phyloP scores from a whole-genome alignment of 2,329 filamentous ascomycete genomes.

The Fusarium veterinarium region DNA sequence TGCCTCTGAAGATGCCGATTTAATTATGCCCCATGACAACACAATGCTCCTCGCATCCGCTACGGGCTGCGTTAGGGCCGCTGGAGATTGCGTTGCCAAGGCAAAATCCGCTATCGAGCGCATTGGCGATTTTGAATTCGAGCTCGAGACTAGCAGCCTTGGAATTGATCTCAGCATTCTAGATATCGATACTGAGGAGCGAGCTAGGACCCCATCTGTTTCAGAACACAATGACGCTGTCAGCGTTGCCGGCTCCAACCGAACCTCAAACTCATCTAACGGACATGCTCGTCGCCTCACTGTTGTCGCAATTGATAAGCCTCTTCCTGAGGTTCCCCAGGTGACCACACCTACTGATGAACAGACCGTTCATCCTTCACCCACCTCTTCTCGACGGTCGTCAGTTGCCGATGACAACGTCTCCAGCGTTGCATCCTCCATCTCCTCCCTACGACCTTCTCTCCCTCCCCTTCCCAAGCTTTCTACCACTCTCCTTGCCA shows the following conservation, averaged over 20 bases:
- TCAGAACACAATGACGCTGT: constrained; percentile 52
- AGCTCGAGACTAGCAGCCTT: constrained; percentile 70
- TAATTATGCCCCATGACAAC: constrained; percentile 85
- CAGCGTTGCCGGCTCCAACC: constrained; percentile 55
- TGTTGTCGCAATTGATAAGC: constrained; percentile 69
- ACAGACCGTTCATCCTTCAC: constrained; percentile 49
- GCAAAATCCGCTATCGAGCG: constrained; percentile 86
- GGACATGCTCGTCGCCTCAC: constrained; percentile 52
- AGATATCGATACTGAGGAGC: constrained; percentile 54
- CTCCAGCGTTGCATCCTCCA: constrained; percentile 58
- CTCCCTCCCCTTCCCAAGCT: constrained; percentile 69
- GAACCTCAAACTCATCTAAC: constrained; percentile 52
- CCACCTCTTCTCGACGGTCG: constrained; percentile 56
- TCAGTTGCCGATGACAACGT: constrained; percentile 56
- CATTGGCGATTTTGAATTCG: constrained; percentile 91
- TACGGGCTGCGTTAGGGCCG: constrained; percentile 87
- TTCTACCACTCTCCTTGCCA: constrained; percentile 60
- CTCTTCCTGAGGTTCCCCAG: constrained; percentile 73
- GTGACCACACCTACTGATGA: constrained; percentile 55
- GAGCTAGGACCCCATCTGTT: constrained; percentile 48
- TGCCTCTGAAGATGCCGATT: constrained; percentile 77
- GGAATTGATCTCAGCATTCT: constrained; percentile 67
- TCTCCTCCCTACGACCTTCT: constrained; percentile 60
- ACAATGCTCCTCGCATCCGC: constrained; percentile 80
- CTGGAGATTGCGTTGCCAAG: constrained; percentile 90